Evolutionary conservation across 2,329 filamentous ascomycete genomes (phyloP).

Genomic region (Cyanodermella asteris): DNA sequence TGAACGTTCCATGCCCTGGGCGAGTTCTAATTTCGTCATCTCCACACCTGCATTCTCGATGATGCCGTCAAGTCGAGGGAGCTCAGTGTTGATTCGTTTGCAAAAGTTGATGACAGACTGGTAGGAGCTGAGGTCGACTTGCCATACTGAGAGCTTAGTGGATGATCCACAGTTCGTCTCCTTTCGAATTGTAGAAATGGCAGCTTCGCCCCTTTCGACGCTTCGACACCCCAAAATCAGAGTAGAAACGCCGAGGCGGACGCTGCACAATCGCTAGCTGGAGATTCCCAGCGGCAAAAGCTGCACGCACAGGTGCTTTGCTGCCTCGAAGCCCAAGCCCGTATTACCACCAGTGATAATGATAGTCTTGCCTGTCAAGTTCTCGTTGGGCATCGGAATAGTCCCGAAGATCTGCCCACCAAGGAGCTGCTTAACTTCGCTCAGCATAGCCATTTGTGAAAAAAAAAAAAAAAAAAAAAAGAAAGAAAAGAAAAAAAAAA

Average conservation of each 20-base stretch:
- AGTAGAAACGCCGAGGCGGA: slow-evolving; percentile 1
- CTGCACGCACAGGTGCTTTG: slow-evolving; percentile 19
- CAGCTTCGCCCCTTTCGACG: slow-evolving; percentile 20
- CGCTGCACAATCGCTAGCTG: no score
- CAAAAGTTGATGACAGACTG: slow-evolving; percentile 3
- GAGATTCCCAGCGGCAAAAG: no score
- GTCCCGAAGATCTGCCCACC: not conserved
- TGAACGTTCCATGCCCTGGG: slow-evolving; percentile 2
- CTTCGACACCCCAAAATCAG: slow-evolving; percentile 22
- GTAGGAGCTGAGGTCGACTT: slow-evolving; percentile 4
- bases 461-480: no score
- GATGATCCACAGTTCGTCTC: slow-evolving; percentile 6
- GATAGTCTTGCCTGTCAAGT: slow-evolving; percentile 6
- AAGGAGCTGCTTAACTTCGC: not conserved
- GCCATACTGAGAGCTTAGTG: slow-evolving; percentile 8
- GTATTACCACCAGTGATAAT: slow-evolving; percentile 24
- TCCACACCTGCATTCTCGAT: slow-evolving; percentile 3
- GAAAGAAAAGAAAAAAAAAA: no score
- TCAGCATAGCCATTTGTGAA: not conserved
- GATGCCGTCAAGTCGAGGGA: slow-evolving; percentile 2
- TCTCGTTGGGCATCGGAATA: slow-evolving; percentile 1
- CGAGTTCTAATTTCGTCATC: slow-evolving; percentile 1
- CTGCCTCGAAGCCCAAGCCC: slow-evolving; percentile 21
- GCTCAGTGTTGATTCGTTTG: slow-evolving; percentile 1
- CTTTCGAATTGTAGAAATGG: slow-evolving; percentile 16